Percentiles rank a stretch among this genome's conserved stretches.
These are phyloP conservation scores for Plantago rigida DNA, from an alignment of 305 asterid genomes.

Conservation along the genomic window DNA sequence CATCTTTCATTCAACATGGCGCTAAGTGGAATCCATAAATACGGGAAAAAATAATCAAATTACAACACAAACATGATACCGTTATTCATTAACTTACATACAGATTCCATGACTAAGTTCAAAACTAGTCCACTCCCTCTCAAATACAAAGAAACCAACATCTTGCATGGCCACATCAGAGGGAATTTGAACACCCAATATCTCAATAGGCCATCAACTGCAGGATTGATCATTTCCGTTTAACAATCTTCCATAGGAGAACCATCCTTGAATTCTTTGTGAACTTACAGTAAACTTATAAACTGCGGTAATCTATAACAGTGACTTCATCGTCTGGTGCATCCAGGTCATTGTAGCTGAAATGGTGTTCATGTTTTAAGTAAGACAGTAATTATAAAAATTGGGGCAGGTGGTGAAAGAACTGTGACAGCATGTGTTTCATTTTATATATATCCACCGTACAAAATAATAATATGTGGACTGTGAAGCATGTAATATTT, in stretches of 20 bases:
- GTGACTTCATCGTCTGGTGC: slow-evolving; percentile 99
- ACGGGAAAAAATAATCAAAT: not conserved
- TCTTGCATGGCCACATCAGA: too few species aligned
- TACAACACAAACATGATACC: not conserved
- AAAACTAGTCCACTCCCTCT: not conserved
- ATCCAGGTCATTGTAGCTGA: slow-evolving; percentile 97
- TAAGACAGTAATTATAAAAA: not conserved
- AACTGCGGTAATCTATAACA: slow-evolving; percentile 90
- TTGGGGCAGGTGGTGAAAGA: not conserved
- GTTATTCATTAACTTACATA: not conserved
- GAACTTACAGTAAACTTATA: slow-evolving; percentile 33
- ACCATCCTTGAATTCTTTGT: not conserved
- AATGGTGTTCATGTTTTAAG: slow-evolving; percentile 24
- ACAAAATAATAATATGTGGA: too few species aligned
- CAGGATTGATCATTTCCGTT: not conserved
- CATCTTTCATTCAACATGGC: not conserved
- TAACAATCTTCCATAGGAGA: not conserved
- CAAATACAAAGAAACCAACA: not conserved
- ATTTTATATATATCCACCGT: too few species aligned
- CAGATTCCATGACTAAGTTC: not conserved
- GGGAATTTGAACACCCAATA: too few species aligned
- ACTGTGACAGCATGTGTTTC: not conserved
- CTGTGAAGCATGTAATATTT: too few species aligned
- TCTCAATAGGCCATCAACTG: not conserved
- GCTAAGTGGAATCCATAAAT: not conserved